phyloP scores from a whole-genome alignment of 305 asterid genomes.

The Fraxinus ornus region DNA sequence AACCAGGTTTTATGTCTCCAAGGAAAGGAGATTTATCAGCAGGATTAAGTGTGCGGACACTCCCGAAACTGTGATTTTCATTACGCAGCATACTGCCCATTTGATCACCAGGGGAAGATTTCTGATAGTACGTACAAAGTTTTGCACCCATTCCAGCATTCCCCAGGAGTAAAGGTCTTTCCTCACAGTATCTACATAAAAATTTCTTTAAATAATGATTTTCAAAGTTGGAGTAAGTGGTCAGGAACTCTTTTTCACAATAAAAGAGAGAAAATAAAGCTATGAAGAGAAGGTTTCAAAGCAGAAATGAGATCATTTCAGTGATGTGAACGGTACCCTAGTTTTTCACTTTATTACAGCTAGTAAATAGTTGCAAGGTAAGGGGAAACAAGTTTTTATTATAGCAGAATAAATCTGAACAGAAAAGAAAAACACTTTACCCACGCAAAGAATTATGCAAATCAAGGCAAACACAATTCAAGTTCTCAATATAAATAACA shows the following conservation, averaged over 20 bases:
- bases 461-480: not conserved
- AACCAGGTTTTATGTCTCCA: constrained; percentile 95
- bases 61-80: constrained; percentile 80
- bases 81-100: constrained; percentile 65
- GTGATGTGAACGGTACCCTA: not conserved
- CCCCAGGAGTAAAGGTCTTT: constrained; percentile 97
- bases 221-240: not conserved
- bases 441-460: not conserved
- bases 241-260: not conserved
- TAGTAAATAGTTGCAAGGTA: not conserved
- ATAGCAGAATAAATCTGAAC: not conserved
- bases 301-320: not conserved
- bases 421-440: not conserved
- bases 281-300: not conserved
- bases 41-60: constrained; percentile 78
- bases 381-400: not conserved
- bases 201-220: not conserved
- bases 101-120: constrained; percentile 72
- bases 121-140: constrained; percentile 93
- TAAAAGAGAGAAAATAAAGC: not conserved
- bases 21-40: constrained; percentile 98
- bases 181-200: constrained; percentile 84
- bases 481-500: not conserved
- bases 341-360: not conserved
- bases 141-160: constrained; percentile 99